Conservation (phyloP, 495 filamentous ascomycete species). For the Neurospora hispaniola region DNA sequence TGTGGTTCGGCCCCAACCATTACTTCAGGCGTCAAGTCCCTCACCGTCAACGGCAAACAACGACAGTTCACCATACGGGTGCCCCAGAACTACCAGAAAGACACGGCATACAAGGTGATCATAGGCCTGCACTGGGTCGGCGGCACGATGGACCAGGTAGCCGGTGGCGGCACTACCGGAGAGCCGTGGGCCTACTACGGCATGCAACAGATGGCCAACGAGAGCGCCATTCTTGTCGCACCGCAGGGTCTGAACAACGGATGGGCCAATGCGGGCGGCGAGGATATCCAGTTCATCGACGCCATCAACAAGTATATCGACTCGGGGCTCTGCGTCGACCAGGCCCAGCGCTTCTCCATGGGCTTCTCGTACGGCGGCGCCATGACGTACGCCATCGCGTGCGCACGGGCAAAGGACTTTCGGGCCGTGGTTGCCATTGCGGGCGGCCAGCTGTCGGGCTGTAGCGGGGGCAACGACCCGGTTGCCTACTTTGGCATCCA, state of each 20-base stretch:
- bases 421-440: slow-evolving; percentile 28
- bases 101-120: slow-evolving; percentile 27
- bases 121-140: slow-evolving; percentile 32
- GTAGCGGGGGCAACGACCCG: slow-evolving; percentile 26
- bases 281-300: slow-evolving; percentile 33
- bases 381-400: slow-evolving; percentile 34
- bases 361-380: slow-evolving; percentile 37
- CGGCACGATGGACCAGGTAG: slow-evolving; percentile 27
- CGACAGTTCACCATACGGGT: slow-evolving; percentile 30
- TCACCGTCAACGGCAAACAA: slow-evolving; percentile 20
- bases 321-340: slow-evolving; percentile 29
- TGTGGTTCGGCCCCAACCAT: slow-evolving; percentile 29
- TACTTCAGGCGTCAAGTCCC: slow-evolving; percentile 18
- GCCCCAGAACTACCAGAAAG: slow-evolving; percentile 32
- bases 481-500: slow-evolving; percentile 35
- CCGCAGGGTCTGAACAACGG: slow-evolving; percentile 37
- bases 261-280: slow-evolving; percentile 34
- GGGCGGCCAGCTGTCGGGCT: slow-evolving; percentile 28
- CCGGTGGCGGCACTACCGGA: slow-evolving; percentile 18
- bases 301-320: slow-evolving; percentile 24
- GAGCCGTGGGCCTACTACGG: slow-evolving; percentile 28
- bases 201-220: slow-evolving; percentile 22
- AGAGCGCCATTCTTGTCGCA: slow-evolving; percentile 34
- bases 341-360: slow-evolving; percentile 27
- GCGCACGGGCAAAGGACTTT: slow-evolving; percentile 27